phyloP scores from a whole-genome alignment of 2,329 filamentous ascomycete species.

The Tympanopsis confertula region DNA sequence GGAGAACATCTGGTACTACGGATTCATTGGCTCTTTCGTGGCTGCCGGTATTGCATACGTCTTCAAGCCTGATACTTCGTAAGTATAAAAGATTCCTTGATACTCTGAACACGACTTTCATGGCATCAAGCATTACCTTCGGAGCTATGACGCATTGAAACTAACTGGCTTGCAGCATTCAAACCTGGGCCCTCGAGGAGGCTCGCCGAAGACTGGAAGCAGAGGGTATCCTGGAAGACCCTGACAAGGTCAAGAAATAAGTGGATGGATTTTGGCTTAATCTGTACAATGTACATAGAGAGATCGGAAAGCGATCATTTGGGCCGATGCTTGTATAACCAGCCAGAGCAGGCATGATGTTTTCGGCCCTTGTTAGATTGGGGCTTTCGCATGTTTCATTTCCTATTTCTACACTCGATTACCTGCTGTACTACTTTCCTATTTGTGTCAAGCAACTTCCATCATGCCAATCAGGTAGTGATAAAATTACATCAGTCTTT shows the following conservation, averaged over 20 bases:
- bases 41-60: conserved; percentile 50
- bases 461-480: no score
- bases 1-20: conserved; percentile 52
- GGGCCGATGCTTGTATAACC: background rate
- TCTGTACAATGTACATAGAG: conserved; percentile 1
- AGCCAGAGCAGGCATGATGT: no score
- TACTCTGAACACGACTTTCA: no score
- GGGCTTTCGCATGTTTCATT: no score
- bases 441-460: no score
- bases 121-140: no score
- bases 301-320: background rate
- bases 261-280: background rate
- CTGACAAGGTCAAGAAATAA: conserved; percentile 12
- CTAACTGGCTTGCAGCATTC: conserved; percentile 37
- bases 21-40: conserved; percentile 47
- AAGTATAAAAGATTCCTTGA: conserved; percentile 19
- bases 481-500: no score
- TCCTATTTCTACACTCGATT: no score
- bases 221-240: conserved; percentile 55
- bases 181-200: conserved; percentile 63
- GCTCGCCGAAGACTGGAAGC: conserved; percentile 55
- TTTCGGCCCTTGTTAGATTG: no score
- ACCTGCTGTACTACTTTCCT: no score
- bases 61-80: conserved; percentile 66
- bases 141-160: no score